Evolutionary conservation across 176 grass and related monocot species (phyloP), one percentile per base, ranked within the genome.

Genomic region (Chrysopogon serrulatus): DNA sequence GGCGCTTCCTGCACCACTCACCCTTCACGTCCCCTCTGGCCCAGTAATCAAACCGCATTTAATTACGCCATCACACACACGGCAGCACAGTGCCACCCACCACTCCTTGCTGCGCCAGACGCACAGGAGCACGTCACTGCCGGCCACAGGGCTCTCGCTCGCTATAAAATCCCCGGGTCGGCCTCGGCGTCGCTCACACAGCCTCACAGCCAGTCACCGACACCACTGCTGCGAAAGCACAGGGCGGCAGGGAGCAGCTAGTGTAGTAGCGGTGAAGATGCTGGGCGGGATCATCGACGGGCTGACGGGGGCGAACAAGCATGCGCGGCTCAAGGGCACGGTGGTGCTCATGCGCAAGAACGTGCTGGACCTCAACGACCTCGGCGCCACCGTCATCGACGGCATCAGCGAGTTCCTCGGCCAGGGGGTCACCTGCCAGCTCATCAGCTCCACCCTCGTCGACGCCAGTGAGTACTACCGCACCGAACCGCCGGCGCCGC

Each of bases 341-440:
- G 92, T 89, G 61, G 84, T 94, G 76, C 79, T 97, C 9, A 97
- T 82, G 94, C 70, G 84, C 41, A 87, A 90, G 83, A 92, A 90
- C 40, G 85, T 90, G 34, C 85, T 97, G 8, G 94, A 94, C 79
- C 65, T 92, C 87, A 92, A 71, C 48, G 94, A 94, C 86, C 83
- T 83, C 71, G 72, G 71, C 61, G 94, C 92, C 42, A 69, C 79
- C 73, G 2, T 97, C 62, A 2, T 97, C 77, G 90, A 97, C 73
- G n/a, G 79, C 71, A 17, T 94, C 34, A 6, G 36, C 63, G 92
- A 97, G 37, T 40, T 97, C 72, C 24, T 94, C 56, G 92, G 90
- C 39, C 41, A 87, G 27, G 43, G 77, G 11, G 72, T 97, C 83
- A 79, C 92, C 30, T 91, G 91, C 62, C 87, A 94, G 68, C 94